Evolutionary conservation across 2,329 filamentous ascomycete species (phyloP), one percentile per base, ranked within the genome.

Genomic region (Myrmaecium sp.): DNA sequence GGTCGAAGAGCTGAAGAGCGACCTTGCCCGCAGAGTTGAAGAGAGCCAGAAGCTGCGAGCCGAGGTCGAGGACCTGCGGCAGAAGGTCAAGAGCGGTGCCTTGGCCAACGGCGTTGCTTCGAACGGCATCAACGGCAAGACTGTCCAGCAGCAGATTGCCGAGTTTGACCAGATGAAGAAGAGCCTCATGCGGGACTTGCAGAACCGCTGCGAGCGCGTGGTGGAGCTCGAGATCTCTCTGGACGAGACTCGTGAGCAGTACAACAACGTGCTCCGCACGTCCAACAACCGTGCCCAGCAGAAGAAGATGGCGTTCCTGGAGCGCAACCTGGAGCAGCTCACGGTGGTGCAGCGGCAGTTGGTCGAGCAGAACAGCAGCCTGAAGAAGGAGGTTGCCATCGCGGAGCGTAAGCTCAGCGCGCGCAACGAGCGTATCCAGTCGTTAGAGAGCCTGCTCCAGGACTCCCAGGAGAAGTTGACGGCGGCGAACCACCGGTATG

Each of bases 141-240:
- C 82, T 8, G 71, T 95, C 23, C 83, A 92, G 50, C 86, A 98
- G 58, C 89, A 95, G 58, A 92, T 98, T 53, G 81, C 86, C 31
- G 89, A 98, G 50, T 98, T 98, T 42, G 89, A 98, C 54, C 79
- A 82, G 32, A 98, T 98, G 84, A 98, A 98, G 73, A 98, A 98
- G 70, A 92, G 80, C 38, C 64, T 98, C 40, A 98, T 98, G 89
- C 80, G 89, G 31, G 89, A 98, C 55, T 62, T 98, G 38, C 89
- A 98, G 56, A 95, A 98, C 62, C 77, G 89, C 34, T 98, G 89
- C 54, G 89, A 98, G 61, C 76, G 89, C 38, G 58, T 98, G 17
- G 89, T 98, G 11, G 89, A 98, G 62, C 72, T 98, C 15, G 89
- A 98, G 55, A 98, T 98, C 44, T 92, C 81, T 18, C 68, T 98